phyloP scores from a whole-genome alignment of 805 yeast species.

The Metschnikowia gelsemii region DNA sequence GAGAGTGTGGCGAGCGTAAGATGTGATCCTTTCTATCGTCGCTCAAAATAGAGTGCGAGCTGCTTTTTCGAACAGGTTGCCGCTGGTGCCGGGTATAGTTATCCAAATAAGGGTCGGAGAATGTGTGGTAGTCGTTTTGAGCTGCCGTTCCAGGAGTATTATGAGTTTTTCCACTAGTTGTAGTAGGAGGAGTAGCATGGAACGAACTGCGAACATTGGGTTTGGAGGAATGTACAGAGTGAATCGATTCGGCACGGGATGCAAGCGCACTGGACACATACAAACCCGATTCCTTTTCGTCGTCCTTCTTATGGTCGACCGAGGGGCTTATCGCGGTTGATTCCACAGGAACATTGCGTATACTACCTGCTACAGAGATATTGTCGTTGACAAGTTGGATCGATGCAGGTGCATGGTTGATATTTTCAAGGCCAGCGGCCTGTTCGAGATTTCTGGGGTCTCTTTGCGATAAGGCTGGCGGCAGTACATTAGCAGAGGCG shows the following conservation, averaged over 20 bases:
- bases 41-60: conserved; percentile 16
- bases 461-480: too few relatives aligned
- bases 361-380: conserved; percentile 17
- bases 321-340: conserved; percentile 12
- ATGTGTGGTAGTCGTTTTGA: conserved; percentile 17
- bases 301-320: conserved; percentile 10
- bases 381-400: conserved; percentile 17
- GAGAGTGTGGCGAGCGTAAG: conserved; percentile 15
- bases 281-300: conserved; percentile 9
- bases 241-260: conserved; percentile 25
- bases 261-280: conserved; percentile 6
- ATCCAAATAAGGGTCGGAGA: conserved; percentile 28
- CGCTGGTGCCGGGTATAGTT: conserved; percentile 15
- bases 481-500: not conserved
- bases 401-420: conserved; percentile 16
- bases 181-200: conserved; percentile 22
- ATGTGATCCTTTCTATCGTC: conserved; percentile 14
- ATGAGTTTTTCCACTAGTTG: conserved; percentile 6
- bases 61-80: conserved; percentile 15
- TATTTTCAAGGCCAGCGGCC: conserved; percentile 9
- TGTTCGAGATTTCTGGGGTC: conserved; percentile 6
- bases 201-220: conserved; percentile 15
- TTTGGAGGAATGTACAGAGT: conserved; percentile 25
- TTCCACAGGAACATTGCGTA: conserved; percentile 13
- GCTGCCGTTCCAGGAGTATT: conserved; percentile 2